Evolutionary conservation across 352 stramenopile genomes (phyloP).

Genomic region (Phytophthora cryptogea): DNA sequence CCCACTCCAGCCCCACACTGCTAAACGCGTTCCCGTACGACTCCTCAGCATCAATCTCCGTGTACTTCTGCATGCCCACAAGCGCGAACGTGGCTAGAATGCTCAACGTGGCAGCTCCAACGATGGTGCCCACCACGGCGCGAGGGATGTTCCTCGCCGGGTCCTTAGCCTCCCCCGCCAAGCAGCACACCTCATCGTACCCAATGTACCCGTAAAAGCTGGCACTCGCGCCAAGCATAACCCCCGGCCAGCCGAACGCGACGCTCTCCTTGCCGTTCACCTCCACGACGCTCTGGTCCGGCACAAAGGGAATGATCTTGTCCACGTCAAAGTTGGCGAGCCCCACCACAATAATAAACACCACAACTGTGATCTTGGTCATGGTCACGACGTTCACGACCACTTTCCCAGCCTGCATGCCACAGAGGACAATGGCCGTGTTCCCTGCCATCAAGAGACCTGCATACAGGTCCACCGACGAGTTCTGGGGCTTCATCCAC

Average conservation of each 20-base stretch:
- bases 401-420: constrained; percentile 88
- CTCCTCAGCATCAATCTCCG: constrained; percentile 73
- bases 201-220: constrained; percentile 98
- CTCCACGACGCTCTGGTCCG: constrained; percentile 29
- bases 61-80: constrained; percentile 92
- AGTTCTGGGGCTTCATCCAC: constrained; percentile 76
- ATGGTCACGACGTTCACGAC: constrained; percentile 92
- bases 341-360: constrained; percentile 92
- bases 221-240: constrained; percentile 90
- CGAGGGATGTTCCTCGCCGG: constrained; percentile 86
- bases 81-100: constrained; percentile 91
- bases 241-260: constrained; percentile 71
- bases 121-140: constrained; percentile 90
- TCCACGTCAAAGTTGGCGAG: constrained; percentile 78
- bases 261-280: constrained; percentile 36
- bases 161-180: constrained; percentile 90
- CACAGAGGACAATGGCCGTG: constrained; percentile 73
- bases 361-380: constrained; percentile 90
- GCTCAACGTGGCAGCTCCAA: constrained; percentile 78
- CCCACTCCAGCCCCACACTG: constrained; percentile 64
- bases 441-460: constrained; percentile 76
- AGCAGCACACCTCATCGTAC: constrained; percentile 96
- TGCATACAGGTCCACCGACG: constrained; percentile 68
- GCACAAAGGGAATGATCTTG: constrained; percentile 90
- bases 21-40: constrained; percentile 80